Evolutionary conservation across 2,329 filamentous ascomycete genomes (phyloP).

Genomic region (Diaporthe eres): DNA sequence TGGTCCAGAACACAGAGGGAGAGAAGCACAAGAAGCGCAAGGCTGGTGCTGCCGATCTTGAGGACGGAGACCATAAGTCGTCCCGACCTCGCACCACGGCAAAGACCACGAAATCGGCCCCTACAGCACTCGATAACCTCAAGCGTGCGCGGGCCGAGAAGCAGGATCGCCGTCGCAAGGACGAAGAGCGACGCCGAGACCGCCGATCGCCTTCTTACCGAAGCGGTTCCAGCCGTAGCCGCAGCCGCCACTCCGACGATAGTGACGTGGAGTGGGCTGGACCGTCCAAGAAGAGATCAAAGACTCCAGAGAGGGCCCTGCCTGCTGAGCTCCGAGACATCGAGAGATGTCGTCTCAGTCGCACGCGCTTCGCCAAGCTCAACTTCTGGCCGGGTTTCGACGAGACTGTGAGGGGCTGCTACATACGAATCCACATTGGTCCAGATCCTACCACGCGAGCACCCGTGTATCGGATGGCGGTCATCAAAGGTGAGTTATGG

Average conservation of each 20-base stretch:
- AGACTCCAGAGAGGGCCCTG: constrained; percentile 73
- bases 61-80: constrained; percentile 82
- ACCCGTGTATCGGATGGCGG: constrained; percentile 87
- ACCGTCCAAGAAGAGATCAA: constrained; percentile 61
- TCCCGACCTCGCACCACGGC: constrained; percentile 79
- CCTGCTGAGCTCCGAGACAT: constrained; percentile 84
- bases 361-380: constrained; percentile 88
- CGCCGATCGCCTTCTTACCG: constrained; percentile 58
- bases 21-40: constrained; percentile 80
- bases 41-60: constrained; percentile 82
- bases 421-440: constrained; percentile 86
- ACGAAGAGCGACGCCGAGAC: constrained; percentile 73
- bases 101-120: constrained; percentile 12
- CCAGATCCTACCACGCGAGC: constrained; percentile 79
- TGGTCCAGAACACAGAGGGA: constrained; percentile 76
- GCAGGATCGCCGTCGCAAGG: constrained; percentile 73
- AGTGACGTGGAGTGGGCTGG: constrained; percentile 86
- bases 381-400: constrained; percentile 96
- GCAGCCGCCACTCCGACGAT: constrained; percentile 63
- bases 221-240: constrained; percentile 49
- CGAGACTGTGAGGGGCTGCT: constrained; percentile 84
- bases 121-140: constrained; percentile 73
- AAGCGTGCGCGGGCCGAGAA: constrained; percentile 75
- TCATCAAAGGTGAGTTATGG: constrained; percentile 81
- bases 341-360: constrained; percentile 85